Conservation (phyloP, 1,284 basidiomycete genomes). For the Prillingera fragicola region DNA sequence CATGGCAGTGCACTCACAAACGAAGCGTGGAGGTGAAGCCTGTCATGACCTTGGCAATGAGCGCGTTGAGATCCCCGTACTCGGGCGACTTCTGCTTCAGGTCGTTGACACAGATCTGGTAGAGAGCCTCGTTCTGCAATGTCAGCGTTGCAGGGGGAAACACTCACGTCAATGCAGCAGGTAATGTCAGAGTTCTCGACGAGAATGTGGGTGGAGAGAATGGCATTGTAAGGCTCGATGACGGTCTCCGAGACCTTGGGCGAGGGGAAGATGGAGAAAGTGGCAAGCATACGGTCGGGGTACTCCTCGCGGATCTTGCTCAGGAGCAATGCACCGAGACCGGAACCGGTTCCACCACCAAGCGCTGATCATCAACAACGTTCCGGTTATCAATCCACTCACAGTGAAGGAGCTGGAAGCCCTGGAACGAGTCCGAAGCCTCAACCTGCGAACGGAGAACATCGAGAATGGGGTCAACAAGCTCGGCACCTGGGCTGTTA, state of each 20-base stretch:
- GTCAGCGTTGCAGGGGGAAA: constrained; percentile 1
- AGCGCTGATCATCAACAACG: constrained; percentile 51
- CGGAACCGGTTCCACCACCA: constrained; percentile 88
- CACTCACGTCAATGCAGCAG: constrained; percentile 60
- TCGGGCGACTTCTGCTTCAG: constrained; percentile 66
- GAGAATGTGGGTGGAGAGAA: constrained; percentile 84
- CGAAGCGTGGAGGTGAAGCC: constrained; percentile 42
- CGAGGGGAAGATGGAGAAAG: constrained; percentile 85
- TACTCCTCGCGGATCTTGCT: constrained; percentile 86
- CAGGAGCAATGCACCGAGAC: constrained; percentile 73
- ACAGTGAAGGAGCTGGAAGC: constrained; percentile 86
- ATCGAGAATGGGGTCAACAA: constrained; percentile 79
- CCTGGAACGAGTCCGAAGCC: constrained; percentile 79
- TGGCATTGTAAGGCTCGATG: constrained; percentile 84
- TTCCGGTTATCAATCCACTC: constrained; percentile 5
- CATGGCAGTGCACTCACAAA: constrained; percentile 22
- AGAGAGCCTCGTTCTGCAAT: constrained; percentile 84
- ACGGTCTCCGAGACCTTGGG: constrained; percentile 95
- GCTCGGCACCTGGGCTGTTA: constrained; percentile 66
- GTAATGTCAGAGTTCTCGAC: constrained; percentile 87
- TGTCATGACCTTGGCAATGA: constrained; percentile 52
- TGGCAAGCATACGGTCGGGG: constrained; percentile 88
- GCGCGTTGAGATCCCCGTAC: constrained; percentile 72
- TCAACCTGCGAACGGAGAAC: constrained; percentile 70
- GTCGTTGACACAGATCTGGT: constrained; percentile 72